These are phyloP conservation scores for Fusarium nelsonii DNA, from an alignment of 2,329 filamentous ascomycete species.

Conservation along the genomic window DNA sequence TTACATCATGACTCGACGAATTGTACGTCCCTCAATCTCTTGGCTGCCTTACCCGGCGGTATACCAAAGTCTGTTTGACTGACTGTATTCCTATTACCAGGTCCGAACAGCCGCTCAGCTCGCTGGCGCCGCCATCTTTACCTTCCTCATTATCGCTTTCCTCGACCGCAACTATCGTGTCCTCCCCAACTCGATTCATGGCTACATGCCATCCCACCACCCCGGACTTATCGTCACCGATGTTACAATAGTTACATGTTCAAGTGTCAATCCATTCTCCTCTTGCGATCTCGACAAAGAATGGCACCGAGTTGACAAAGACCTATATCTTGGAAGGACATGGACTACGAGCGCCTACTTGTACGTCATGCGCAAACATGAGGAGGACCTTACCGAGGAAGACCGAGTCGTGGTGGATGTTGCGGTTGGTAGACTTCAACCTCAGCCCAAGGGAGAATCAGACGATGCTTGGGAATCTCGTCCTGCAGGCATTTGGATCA, in stretches of 20 bases:
- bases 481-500: constrained; percentile 83
- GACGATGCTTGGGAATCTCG: constrained; percentile 82
- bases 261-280: constrained; percentile 78
- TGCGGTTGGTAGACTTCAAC: constrained; percentile 78
- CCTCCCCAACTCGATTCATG: constrained; percentile 86
- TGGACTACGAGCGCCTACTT: constrained; percentile 84
- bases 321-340: constrained; percentile 81
- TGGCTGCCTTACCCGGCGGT: neutral
- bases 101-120: constrained; percentile 82
- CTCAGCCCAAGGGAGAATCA: constrained; percentile 61
- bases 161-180: constrained; percentile 91
- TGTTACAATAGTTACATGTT: constrained; percentile 82
- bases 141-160: constrained; percentile 79
- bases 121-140: constrained; percentile 71
- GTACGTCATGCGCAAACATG: constrained; percentile 84
- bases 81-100: constrained; percentile 50
- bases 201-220: constrained; percentile 87
- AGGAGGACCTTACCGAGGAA: constrained; percentile 80
- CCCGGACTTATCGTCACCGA: constrained; percentile 88
- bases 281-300: constrained; percentile 79
- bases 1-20: constrained; percentile 54
- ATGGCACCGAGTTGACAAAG: constrained; percentile 91
- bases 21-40: constrained; percentile 47
- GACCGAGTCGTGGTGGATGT: constrained; percentile 87
- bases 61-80: constrained; percentile 5